A percentile compares a stretch with the other conserved stretches of the same genome.
phyloP scores from a whole-genome alignment of 1,284 basidiomycete species.

The Ceratorhiza oryzae-sativae region DNA sequence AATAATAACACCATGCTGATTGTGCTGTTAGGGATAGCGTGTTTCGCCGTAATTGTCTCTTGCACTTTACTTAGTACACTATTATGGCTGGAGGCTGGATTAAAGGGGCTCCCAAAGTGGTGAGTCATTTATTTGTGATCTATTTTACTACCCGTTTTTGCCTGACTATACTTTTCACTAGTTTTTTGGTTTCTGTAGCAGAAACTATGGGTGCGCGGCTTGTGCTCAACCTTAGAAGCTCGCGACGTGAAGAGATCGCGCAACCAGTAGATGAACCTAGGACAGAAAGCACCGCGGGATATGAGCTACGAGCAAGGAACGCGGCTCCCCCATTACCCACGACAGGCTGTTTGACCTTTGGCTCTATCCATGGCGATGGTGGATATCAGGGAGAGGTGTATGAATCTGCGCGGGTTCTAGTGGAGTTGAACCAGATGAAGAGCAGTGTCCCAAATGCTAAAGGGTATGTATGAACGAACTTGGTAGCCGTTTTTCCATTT shows the following conservation, averaged over 20 bases:
- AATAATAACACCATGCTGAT: neutral
- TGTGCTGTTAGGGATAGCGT: conserved; percentile 27
- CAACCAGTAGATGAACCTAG: neutral
- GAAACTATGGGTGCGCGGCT: conserved; percentile 38
- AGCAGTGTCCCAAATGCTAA: neutral
- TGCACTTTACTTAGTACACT: conserved; percentile 23
- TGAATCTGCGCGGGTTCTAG: neutral
- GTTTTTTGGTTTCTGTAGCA: conserved; percentile 36
- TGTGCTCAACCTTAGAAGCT: conserved; percentile 37
- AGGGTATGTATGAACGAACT: too few species aligned
- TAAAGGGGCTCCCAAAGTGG: conserved; percentile 25
- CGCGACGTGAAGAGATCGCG: conserved; percentile 28
- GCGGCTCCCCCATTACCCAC: neutral
- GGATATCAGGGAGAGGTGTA: neutral
- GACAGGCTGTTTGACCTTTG: neutral
- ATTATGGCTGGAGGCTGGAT: conserved; percentile 17
- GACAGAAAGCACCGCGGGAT: neutral
- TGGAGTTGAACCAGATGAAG: conserved; percentile 11
- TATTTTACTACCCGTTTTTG: neutral
- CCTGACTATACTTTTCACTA: neutral
- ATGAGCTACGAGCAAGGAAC: neutral
- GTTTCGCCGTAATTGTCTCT: conserved; percentile 35
- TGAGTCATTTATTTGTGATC: neutral
- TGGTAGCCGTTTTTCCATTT: too few species aligned
- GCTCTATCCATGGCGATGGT: neutral